Evolutionary conservation across 1,284 basidiomycete species (phyloP).

Genomic region (Cutaneotrichosporon sp.): DNA sequence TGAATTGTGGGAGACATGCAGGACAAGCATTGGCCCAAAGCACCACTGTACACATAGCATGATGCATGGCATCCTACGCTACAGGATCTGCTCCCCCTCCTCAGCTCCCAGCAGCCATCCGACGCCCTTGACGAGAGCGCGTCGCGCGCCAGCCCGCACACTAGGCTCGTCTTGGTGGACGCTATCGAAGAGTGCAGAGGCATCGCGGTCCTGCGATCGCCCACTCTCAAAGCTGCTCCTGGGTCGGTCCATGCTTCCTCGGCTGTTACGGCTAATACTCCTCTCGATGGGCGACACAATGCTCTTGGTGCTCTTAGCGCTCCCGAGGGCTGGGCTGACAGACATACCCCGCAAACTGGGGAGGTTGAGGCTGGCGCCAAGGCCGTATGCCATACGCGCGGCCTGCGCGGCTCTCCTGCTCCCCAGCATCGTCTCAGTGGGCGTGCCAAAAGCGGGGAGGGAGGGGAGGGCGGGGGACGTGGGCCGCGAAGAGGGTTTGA

Average conservation of each 20-base stretch:
- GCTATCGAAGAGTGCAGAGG: constrained; percentile 39
- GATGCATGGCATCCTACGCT: neutral
- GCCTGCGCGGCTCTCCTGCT: constrained; percentile 48
- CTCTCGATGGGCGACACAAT: constrained; percentile 9
- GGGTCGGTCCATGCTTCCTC: neutral
- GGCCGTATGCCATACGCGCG: constrained; percentile 37
- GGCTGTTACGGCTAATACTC: constrained; percentile 1
- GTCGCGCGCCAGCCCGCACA: constrained; percentile 44
- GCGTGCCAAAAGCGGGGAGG: neutral
- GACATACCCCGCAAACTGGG: constrained; percentile 17
- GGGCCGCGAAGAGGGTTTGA: constrained; percentile 3
- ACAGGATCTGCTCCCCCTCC: constrained; percentile 26
- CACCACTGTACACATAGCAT: neutral
- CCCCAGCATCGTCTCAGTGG: constrained; percentile 45
- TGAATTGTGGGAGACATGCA: neutral
- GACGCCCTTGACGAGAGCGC: constrained; percentile 51
- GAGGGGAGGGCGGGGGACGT: neutral
- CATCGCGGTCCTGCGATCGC: constrained; percentile 6
- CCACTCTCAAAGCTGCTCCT: constrained; percentile 11
- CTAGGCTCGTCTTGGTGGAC: constrained; percentile 22
- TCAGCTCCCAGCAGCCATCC: constrained; percentile 54
- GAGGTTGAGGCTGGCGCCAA: constrained; percentile 14
- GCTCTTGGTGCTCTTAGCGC: neutral
- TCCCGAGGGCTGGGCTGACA: constrained; percentile 10
- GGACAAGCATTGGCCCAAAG: neutral